Evolutionary conservation across 129 eudicot species (phyloP).

Genomic region (Heracleum sosnowskyi): DNA sequence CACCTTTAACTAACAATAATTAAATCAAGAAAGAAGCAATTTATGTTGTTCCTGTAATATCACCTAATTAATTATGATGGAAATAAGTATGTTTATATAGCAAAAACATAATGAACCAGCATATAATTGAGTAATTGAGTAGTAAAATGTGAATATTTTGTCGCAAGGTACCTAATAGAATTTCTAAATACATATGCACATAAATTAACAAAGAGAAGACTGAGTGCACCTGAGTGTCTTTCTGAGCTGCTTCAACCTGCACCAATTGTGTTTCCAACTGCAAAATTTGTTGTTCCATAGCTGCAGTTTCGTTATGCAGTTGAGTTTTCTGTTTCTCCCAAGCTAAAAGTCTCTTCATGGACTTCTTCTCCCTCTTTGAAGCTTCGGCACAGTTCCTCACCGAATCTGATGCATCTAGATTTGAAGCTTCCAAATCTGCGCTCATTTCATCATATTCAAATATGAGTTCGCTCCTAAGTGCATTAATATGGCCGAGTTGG

Average conservation of each 20-base stretch:
- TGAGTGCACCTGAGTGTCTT: conserved; percentile 59
- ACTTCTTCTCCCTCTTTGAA: conserved; percentile 88
- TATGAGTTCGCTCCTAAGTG: conserved; percentile 61
- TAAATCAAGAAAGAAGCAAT: neutral
- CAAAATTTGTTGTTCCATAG: conserved; percentile 50
- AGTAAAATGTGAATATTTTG: neutral
- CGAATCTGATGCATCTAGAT: conserved; percentile 84
- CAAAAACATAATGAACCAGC: no score
- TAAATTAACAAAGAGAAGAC: conserved; percentile 8
- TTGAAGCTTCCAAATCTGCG: conserved; percentile 93
- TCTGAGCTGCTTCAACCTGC: conserved; percentile 52
- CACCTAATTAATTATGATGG: neutral
- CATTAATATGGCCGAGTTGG: conserved; percentile 78
- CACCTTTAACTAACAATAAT: no score
- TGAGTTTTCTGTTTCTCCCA: conserved; percentile 89
- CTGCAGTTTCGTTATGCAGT: conserved; percentile 80
- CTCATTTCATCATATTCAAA: conserved; percentile 74
- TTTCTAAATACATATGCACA: neutral
- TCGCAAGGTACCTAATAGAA: neutral
- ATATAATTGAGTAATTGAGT: neutral
- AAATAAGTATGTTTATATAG: no score
- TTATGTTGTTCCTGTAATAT: neutral
- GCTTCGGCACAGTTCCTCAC: conserved; percentile 62
- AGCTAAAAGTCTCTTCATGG: conserved; percentile 53
- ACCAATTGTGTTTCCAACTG: conserved; percentile 51